These are phyloP conservation scores for Brassica rapa DNA, from an alignment of 345 rosid species.

Conservation along the genomic window DNA sequence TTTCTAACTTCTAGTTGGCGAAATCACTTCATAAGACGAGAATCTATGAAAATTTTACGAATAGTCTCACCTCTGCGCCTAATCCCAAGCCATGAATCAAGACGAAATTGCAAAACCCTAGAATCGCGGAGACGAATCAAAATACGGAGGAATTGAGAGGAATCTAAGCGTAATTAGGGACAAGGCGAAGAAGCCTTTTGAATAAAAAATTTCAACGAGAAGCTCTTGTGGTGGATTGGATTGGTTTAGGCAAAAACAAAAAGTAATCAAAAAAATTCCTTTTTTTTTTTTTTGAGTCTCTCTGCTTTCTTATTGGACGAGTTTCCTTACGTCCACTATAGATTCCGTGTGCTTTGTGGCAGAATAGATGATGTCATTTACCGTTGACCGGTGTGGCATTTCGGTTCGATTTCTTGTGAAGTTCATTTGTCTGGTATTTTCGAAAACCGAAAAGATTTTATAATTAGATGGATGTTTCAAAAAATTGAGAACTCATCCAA, in stretches of 20 bases:
- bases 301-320: slow-evolving; percentile 4
- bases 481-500: too few species aligned
- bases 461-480: too few species aligned
- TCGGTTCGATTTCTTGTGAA: background rate
- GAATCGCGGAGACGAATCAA: slow-evolving; percentile 25
- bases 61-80: slow-evolving; percentile 24
- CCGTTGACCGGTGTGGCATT: slow-evolving; percentile 12
- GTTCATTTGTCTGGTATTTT: too few species aligned
- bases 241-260: background rate
- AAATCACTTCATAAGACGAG: background rate
- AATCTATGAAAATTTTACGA: background rate
- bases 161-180: slow-evolving; percentile 11
- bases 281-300: background rate
- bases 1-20: background rate
- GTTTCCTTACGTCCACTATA: slow-evolving; percentile 14
- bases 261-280: background rate
- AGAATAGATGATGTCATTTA: slow-evolving; percentile 17
- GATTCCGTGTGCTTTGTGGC: background rate
- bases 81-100: slow-evolving; percentile 17
- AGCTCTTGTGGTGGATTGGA: background rate
- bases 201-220: slow-evolving; percentile 12
- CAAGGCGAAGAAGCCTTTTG: slow-evolving; percentile 1
- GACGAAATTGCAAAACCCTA: slow-evolving; percentile 34
- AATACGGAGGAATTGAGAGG: background rate
- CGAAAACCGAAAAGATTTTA: too few species aligned